Evolutionary conservation across 1,284 basidiomycete genomes (phyloP).

Genomic region (Coriolopsis trogii): DNA sequence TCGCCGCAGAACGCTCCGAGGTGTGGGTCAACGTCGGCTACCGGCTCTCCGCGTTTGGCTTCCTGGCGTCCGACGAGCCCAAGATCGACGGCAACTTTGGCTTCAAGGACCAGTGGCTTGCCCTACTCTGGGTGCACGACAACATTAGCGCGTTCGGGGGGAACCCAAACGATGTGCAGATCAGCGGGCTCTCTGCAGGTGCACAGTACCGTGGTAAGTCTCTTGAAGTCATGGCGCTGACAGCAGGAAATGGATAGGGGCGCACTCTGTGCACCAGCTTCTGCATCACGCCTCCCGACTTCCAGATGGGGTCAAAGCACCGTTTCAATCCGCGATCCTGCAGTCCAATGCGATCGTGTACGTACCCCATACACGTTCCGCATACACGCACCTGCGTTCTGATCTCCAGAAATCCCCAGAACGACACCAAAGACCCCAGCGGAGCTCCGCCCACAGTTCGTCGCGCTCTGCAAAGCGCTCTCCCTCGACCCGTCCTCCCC

Average conservation of each 20-base stretch:
- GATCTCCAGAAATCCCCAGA: slow-evolving; percentile 26
- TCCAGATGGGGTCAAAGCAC: slow-evolving; percentile 55
- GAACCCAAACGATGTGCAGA: slow-evolving; percentile 60
- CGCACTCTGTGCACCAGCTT: slow-evolving; percentile 75
- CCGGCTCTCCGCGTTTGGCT: slow-evolving; percentile 74
- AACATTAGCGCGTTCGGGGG: slow-evolving; percentile 68
- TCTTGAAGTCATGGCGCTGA: no score
- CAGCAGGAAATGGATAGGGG: no score
- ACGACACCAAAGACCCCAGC: slow-evolving; percentile 56
- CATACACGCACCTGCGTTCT: background rate
- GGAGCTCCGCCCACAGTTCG: slow-evolving; percentile 64
- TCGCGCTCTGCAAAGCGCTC: slow-evolving; percentile 58
- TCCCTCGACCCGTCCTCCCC: slow-evolving; percentile 54
- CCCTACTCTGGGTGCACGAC: slow-evolving; percentile 58
- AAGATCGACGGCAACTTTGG: slow-evolving; percentile 71
- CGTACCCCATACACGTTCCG: slow-evolving; percentile 24
- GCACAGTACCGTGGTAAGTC: no score
- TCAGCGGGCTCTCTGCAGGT: slow-evolving; percentile 75
- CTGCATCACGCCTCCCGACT: slow-evolving; percentile 72
- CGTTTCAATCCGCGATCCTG: slow-evolving; percentile 65
- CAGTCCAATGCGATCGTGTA: slow-evolving; percentile 78
- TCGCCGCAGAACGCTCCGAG: slow-evolving; percentile 63
- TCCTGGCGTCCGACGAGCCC: slow-evolving; percentile 65
- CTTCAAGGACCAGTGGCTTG: slow-evolving; percentile 79
- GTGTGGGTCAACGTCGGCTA: slow-evolving; percentile 77